Evolutionary conservation across 129 eudicot genomes (phyloP).

Genomic region (Glebionis coronaria): DNA sequence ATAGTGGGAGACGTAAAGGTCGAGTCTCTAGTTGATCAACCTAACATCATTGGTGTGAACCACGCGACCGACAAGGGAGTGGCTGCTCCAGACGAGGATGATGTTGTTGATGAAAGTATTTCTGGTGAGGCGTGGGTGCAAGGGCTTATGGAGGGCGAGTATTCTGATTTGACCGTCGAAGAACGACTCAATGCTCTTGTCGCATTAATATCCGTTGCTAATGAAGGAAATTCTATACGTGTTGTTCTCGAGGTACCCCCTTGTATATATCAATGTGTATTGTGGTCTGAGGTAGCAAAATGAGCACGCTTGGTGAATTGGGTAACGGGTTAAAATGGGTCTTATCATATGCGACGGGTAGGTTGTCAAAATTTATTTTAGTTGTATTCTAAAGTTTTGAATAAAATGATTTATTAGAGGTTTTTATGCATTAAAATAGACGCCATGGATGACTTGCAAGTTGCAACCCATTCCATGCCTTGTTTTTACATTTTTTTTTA

Average conservation of each 20-base stretch:
- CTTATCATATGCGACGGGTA: too few relatives aligned
- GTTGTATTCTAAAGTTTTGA: too few relatives aligned
- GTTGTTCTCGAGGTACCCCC: constrained; percentile 65
- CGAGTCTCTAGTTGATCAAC: constrained; percentile 30
- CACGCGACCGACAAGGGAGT: constrained; percentile 34
- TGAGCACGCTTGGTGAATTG: neutral
- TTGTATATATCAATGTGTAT: neutral
- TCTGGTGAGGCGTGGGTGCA: constrained; percentile 84
- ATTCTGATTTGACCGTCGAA: constrained; percentile 67
- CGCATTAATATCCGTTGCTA: constrained; percentile 66
- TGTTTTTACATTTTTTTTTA: neutral
- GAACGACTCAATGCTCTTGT: constrained; percentile 92
- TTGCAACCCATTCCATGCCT: neutral
- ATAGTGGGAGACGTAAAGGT: constrained; percentile 21
- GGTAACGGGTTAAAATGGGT: neutral
- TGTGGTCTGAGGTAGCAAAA: neutral
- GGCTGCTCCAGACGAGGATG: constrained; percentile 33
- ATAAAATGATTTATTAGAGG: too few relatives aligned
- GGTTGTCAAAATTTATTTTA: too few relatives aligned
- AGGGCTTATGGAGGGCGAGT: constrained; percentile 83
- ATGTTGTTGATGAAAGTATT: constrained; percentile 55
- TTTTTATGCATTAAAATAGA: neutral
- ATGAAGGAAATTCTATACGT: constrained; percentile 86
- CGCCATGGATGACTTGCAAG: neutral
- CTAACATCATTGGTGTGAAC: constrained; percentile 29